Base-by-base conservation (phyloP, 208 protist genomes). In the Histomonas meleagridis region DNA sequence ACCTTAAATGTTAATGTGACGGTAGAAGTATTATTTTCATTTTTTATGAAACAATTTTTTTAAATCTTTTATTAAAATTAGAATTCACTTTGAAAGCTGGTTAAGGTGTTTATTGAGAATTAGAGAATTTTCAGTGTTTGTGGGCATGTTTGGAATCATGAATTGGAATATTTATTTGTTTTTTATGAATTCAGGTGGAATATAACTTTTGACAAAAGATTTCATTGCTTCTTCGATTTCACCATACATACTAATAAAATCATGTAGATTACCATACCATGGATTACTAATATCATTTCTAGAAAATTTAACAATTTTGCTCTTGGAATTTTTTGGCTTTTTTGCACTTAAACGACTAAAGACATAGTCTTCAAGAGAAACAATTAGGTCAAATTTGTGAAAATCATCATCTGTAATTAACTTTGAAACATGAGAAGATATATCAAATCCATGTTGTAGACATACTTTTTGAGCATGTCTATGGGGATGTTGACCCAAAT, bases 321-420 rank as follows among this genome's bases (percentile, higher is more conserved):
- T 23, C 38, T 5, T 32, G 23, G 76, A 43, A 16, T 28, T n/a
- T 32, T 51, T 28, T 55, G 76, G 76, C 46, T 55, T 51, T 55
- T 14, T 32, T 2, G n/a, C 23, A 38, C 32, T 16, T 1, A 86
- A 26, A 16, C 3, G 5, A 12, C 46, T 18, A 38, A 26, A 7
- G 38, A 86, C 76, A 28, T 86, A 86, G n/a, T 38, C 26, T 55
- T 86, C 76, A 4, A 86, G 46, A 55, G 40, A 51, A 35, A 86
- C 76, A 86, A 86, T 86, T 10, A 86, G 18, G 55, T 86, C 76
- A 49, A 86, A 86, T 38, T 86, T 35, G 38, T 53, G 38, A 46
- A 57, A 86, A 86, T 86, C 76, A 38, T 51, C 26, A 32, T 86
- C 38, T 38, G 14, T 51, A 16, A 86, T 55, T 3, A 86, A 16